Base-by-base conservation (phyloP, 768 basidiomycete species). In the Tubosaeta sp. region DNA sequence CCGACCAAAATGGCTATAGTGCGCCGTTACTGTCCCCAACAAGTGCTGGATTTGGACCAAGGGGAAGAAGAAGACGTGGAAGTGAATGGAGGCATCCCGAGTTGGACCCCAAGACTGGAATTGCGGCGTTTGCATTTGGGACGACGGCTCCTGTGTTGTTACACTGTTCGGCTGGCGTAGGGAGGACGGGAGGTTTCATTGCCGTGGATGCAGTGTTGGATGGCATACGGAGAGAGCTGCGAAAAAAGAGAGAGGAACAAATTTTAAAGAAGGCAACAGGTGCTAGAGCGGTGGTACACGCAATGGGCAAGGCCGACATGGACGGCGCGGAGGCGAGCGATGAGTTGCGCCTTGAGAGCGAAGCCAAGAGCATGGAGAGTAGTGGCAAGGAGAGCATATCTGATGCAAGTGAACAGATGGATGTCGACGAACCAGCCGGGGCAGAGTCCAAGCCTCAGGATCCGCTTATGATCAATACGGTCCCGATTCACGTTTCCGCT, bases 81-180 rank as follows among this genome's bases (percentile, higher is more conserved):
- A 57, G 43, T 16, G 57, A 62, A 29, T 70, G 67, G 67, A 65
- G 68, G 14, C 63, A 71, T 35, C 64, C 67, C 19, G 75, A 75
- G 4, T 55, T 87, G 38, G 84, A 88, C 50, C 61, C 71, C 16
- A 70, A 70, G 52, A 81, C 76, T 0, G 87, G 86, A 0, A 71
- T 88, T 46, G 76, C 79, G 16, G 65, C 74, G 49, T 79, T 79
- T 55, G 79, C 80, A 6, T 57, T 77, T 46, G 78, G 76, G 6
- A 66, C 53, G 41, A 50, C 57, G 13, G 70, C 79, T 19, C 89
- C 90, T 1, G 79, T 93, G 27, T 65, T 95, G 43, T 68, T 95
- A 57, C 92, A 95, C 66, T 95, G 95, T 65, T 94, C 91, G 29
- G 95, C 95, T 0, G 95, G 95, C 17, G 93, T 97, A 6, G 95